Percentiles rank a stretch among this genome's conserved stretches.
Evolutionary conservation across 257 asterid genomes (phyloP).

Genomic region (Agastache rugosa): DNA sequence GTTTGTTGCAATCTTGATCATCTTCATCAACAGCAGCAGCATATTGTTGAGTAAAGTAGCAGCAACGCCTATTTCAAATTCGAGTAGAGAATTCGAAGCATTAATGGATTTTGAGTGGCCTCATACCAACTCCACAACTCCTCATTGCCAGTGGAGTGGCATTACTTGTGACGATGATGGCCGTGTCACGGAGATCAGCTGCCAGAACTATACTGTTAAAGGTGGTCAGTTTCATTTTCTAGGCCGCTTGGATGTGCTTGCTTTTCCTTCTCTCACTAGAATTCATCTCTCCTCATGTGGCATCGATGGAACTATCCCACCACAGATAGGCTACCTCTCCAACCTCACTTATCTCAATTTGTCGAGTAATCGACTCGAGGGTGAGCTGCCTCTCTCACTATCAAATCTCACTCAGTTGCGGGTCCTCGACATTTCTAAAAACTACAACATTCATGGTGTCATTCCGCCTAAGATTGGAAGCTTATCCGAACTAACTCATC

Average conservation of each 20-base stretch:
- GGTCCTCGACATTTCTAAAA: too few relatives aligned
- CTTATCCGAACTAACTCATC: background rate
- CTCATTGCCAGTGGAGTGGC: slow-evolving; percentile 31
- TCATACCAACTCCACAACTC: background rate
- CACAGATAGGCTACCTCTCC: slow-evolving; percentile 1
- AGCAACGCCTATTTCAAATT: background rate
- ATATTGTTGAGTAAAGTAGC: too few relatives aligned
- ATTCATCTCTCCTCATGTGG: background rate
- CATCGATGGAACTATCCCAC: background rate
- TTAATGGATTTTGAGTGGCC: background rate
- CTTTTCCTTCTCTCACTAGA: slow-evolving; percentile 10
- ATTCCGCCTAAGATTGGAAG: too few relatives aligned
- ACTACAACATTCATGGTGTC: too few relatives aligned
- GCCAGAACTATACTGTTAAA: too few relatives aligned
- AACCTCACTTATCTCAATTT: slow-evolving; percentile 16
- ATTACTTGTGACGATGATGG: slow-evolving; percentile 14
- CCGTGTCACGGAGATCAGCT: background rate
- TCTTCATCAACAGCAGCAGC: too few relatives aligned
- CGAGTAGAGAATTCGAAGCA: background rate
- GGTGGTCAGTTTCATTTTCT: too few relatives aligned
- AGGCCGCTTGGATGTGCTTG: slow-evolving; percentile 1
- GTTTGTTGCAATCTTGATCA: too few relatives aligned
- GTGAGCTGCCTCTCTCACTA: slow-evolving; percentile 9
- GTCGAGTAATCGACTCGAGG: background rate
- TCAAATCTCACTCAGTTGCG: too few relatives aligned